These are phyloP conservation scores for Inga leiocalycina DNA, from an alignment of 306 rosid species.

Conservation along the genomic window DNA sequence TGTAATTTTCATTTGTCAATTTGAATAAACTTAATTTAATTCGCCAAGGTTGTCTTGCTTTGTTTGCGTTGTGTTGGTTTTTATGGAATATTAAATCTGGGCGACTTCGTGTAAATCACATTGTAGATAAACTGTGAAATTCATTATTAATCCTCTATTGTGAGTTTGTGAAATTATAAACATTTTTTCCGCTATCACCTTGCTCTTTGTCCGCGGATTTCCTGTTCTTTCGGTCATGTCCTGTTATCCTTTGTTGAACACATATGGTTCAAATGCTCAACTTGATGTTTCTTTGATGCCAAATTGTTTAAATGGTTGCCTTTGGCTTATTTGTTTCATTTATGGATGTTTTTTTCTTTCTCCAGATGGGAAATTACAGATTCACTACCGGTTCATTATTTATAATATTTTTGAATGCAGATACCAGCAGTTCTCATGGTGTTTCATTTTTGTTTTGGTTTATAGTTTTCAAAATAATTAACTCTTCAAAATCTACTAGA, in stretches of 20 bases:
- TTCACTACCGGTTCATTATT: background rate
- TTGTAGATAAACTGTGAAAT: background rate
- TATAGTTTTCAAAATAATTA: background rate
- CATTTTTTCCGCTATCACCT: background rate
- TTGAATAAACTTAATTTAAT: conserved; percentile 1
- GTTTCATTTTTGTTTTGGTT: background rate
- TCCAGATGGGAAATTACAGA: background rate
- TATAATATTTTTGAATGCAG: background rate
- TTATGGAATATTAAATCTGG: background rate
- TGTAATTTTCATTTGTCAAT: background rate
- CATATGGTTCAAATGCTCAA: background rate
- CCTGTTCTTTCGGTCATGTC: background rate
- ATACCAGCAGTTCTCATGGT: background rate
- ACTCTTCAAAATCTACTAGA: background rate
- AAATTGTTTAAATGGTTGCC: background rate
- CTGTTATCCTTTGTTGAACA: background rate
- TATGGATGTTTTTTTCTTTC: background rate
- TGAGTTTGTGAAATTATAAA: background rate
- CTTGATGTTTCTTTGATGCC: conserved; percentile 6
- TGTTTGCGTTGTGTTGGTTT: background rate
- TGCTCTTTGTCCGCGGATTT: background rate
- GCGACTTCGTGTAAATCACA: conserved; percentile 10
- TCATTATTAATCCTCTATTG: background rate
- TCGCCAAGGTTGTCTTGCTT: background rate
- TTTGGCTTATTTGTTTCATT: background rate